These are phyloP conservation scores for Verticillium nonalfalfae DNA, from an alignment of 2,329 filamentous ascomycete species.

Conservation along the genomic window DNA sequence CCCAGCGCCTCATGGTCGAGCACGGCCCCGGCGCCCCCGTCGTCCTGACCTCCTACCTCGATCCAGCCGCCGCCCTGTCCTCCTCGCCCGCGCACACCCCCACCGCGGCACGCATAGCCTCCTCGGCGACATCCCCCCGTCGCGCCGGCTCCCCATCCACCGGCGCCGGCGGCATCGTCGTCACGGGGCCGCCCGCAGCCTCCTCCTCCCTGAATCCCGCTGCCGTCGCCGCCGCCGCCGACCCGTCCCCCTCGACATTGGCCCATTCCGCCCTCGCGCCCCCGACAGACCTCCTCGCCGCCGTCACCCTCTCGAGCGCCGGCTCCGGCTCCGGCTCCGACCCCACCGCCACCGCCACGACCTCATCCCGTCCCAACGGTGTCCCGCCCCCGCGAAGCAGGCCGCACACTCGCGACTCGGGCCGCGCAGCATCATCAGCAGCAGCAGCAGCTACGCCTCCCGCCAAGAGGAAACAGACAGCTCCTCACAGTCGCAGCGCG, in stretches of 20 bases:
- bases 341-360: neutral
- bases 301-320: neutral
- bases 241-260: conserved; percentile 2
- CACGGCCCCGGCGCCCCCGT: conserved; percentile 36
- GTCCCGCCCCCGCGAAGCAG: neutral
- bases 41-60: conserved; percentile 39
- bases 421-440: conserved; percentile 4
- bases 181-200: neutral
- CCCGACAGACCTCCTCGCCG: neutral
- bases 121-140: conserved; percentile 1
- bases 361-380: neutral
- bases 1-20: conserved; percentile 54
- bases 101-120: neutral
- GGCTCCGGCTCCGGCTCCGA: neutral
- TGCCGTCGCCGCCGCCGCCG: neutral
- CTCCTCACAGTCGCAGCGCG: neutral
- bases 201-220: neutral
- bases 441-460: conserved; percentile 6
- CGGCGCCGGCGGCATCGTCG: neutral
- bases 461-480: conserved; percentile 2
- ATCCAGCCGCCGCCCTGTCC: conserved; percentile 18
- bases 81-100: conserved; percentile 1
- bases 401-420: neutral
- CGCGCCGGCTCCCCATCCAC: conserved; percentile 1
- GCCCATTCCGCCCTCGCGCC: neutral